phyloP scores from a whole-genome alignment of 805 yeast species.

The Kodamaea nitidulidarum region DNA sequence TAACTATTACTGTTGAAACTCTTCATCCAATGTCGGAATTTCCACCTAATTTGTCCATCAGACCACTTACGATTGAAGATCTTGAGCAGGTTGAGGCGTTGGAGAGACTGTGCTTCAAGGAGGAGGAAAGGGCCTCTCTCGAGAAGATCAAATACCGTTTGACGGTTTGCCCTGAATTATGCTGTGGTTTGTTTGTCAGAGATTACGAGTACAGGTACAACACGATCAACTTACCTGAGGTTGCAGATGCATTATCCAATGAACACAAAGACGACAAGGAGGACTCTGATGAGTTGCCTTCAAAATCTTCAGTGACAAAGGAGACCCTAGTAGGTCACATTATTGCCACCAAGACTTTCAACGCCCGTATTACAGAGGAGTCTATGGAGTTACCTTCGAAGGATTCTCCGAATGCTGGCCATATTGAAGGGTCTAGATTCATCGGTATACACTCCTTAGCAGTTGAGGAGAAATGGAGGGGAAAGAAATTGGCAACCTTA shows the following conservation, averaged over 20 bases:
- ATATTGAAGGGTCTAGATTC: conserved; percentile 65
- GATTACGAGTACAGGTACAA: conserved; percentile 49
- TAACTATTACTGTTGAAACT: not conserved
- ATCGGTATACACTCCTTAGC: conserved; percentile 83
- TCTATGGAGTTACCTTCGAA: conserved; percentile 58
- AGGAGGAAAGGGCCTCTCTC: conserved; percentile 61
- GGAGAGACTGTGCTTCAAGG: conserved; percentile 69
- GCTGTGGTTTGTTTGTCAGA: conserved; percentile 82
- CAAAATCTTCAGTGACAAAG: conserved; percentile 46
- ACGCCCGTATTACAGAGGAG: conserved; percentile 48
- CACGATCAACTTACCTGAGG: conserved; percentile 39
- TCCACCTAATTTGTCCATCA: conserved; percentile 44
- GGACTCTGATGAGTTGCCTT: conserved; percentile 40
- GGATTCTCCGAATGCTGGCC: conserved; percentile 46
- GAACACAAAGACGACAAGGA: conserved; percentile 18
- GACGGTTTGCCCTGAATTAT: conserved; percentile 80
- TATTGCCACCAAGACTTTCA: conserved; percentile 65
- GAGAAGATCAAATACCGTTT: conserved; percentile 67
- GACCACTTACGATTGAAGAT: conserved; percentile 81
- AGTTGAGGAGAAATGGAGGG: conserved; percentile 72
- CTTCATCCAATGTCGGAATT: conserved; percentile 36
- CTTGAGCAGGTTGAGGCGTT: conserved; percentile 54
- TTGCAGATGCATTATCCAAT: conserved; percentile 31
- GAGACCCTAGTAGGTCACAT: conserved; percentile 78
- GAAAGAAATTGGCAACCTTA: conserved; percentile 77